Evolutionary conservation across 2,329 filamentous ascomycete species (phyloP), one percentile per base, ranked within the genome.

Genomic region (Trichoderma sp.): DNA sequence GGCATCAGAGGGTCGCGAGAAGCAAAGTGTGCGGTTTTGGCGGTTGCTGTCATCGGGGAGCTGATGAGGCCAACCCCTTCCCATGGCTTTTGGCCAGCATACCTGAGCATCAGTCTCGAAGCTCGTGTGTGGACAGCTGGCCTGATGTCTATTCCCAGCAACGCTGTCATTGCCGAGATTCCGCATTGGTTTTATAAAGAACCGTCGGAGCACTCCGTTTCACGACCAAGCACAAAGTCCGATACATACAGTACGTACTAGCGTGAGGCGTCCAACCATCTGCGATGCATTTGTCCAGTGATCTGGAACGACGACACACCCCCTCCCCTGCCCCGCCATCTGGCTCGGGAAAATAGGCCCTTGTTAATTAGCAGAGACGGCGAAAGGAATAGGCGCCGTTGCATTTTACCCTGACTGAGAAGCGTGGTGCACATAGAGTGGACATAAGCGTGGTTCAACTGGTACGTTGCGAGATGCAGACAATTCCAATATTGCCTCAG

Each of bases 131-230:
- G 41, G n/a, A 14, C 34, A 26, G 34, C 52, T 44, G 34, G 14
- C 24, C 45, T 58, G 51, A 65, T 44, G 63, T 56, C 34, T 50
- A 54, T 52, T 57, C 56, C 44, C 26, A 28, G 12, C 34, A 45
- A 44, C 43, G 48, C 56, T 47, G 48, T 15, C 41, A 54, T 21
- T 51, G 48, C 62, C 19, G 41, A 54, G 59, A 54, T 68, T 66
- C 67, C 67, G 64, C 67, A 67, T 69, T 67, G 64, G 66, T 74
- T 71, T 74, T 74, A 73, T 74, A 74, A 60, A 60, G 30, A 51
- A 41, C 41, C 17, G 34, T 39, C 34, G 34, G 34, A 39, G 34
- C 3, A 4, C 34, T 14, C 34, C 34, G 34, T 39, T 14, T 12
- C 3, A 14, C 2, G 10, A 39, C 34, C 3, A 39, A 14, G 5